Evolutionary conservation across 164 flowering plant genomes (phyloP), one percentile per base, ranked within the genome.

Genomic region (Sedum album): DNA sequence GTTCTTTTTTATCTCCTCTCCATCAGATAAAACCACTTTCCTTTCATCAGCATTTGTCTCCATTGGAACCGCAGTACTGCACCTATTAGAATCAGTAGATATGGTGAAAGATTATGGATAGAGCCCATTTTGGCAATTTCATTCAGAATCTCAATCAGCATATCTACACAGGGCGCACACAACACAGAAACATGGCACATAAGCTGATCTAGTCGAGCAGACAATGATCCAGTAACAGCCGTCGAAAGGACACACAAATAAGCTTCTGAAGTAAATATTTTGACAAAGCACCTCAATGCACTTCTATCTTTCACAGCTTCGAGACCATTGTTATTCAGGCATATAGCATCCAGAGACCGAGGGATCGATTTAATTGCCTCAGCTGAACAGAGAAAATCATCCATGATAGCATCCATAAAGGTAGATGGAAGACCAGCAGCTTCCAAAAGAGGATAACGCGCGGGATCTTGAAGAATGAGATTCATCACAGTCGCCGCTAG

Each of bases 401-500:
- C 91, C 87, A 85, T 80, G 68, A 93, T 81, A 71, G 98, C 90
- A 84, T 88, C 96, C 65, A 93, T 76, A 66, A 88, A 93, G 31
- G 98, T 84, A 74, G 88, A 76, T 68, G 95, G 91, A 71, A 93
- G 84, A 67, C 84, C 93, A 66, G 93, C 91, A 20, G 83, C 85
- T 77, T 93, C 91, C 72, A 93, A 78, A 36, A 85, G 78, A 71
- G 88, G 73, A 80, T 79, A 93, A 73, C 91, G 87, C 1, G 96
- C 88, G 49, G 95, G 98, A 75, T 93, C 95, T 69, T 90, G 86
- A 77, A 90, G 98, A 73, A 93, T 93, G 55, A 93, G 80, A 79
- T 93, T 88, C 98, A 93, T 93, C 17, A 88, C 90, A 66, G 90
- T 86, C 14, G 96, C 98, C 33, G 96, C 96, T 74, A 88, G 90